Base-by-base conservation (phyloP, 176 grass and related monocot genomes). In the Zizania latifolia region DNA sequence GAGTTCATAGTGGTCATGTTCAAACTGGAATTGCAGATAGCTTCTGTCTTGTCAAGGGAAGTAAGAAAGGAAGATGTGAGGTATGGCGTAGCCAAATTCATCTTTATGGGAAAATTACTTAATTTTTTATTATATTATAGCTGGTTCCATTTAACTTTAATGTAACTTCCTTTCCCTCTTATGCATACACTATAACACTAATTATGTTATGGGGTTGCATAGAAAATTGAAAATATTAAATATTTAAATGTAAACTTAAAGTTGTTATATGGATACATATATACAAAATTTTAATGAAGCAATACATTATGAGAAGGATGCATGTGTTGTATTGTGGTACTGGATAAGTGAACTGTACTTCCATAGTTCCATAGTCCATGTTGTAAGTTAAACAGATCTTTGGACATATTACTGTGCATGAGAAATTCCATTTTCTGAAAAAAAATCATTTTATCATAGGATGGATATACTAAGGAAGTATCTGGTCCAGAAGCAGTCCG, bases 1-100 rank as follows among this genome's bases (percentile, higher is more conserved):
- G 84, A 80, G 88, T 91, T 26, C 90, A 97, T 77, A 97, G 86
- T 4, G 90, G 94, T 29, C 94, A 97, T 87, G 83, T 97, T 87
- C 90, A 97, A 70, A 93, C 83, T 61, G 88, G 83, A 38, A 34
- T 87, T 55, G 54, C 59, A 33, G 90, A 97, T 83, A 77, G 83
- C 56, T 97, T 97, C 63, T 97, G 90, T 35, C 30, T 69, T 2
- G 29, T 76, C 23, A 81, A 91, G 45, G 81, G 60, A 62, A 82
- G 85, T 43, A 72, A 45, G 10, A 93, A 81, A 91, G 93, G 93
- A 71, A 89, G 22, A 89, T 97, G 88, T 32, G 83, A 97, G 90
- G 94, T 93, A 89, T 17, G 75, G n/a, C 23, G 8, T 74, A 10
- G 22, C 50, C 14, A 13, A 76, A 31, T 81, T 76, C 10, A 83